These are phyloP conservation scores for Gillenia trifoliata DNA, from an alignment of 306 rosid genomes.

Conservation along the genomic window DNA sequence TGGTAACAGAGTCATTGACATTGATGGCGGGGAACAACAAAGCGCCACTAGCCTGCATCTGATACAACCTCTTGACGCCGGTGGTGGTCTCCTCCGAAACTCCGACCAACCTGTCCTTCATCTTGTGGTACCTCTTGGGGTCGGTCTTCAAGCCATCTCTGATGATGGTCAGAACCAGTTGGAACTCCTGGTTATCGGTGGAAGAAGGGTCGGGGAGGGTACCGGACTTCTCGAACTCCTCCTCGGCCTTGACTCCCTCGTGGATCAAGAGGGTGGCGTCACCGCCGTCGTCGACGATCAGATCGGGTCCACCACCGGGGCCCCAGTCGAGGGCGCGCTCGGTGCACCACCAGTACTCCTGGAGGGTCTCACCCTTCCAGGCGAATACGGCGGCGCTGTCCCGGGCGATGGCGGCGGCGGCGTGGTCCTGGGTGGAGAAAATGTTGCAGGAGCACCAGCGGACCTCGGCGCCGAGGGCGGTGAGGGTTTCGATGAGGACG, in stretches of 20 bases:
- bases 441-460: constrained; percentile 99
- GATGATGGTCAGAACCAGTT: too few relatives aligned
- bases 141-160: too few relatives aligned
- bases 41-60: constrained; percentile 76
- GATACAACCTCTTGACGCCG: constrained; percentile 96
- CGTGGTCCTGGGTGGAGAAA: constrained; percentile 95
- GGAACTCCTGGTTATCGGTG: too few relatives aligned
- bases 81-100: constrained; percentile 98
- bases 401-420: constrained; percentile 93
- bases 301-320: constrained; percentile 81
- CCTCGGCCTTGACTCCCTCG: constrained; percentile 93
- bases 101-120: constrained; percentile 46
- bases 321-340: constrained; percentile 96
- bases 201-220: neutral
- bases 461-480: constrained; percentile 94
- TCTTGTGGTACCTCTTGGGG: too few relatives aligned
- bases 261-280: constrained; percentile 75
- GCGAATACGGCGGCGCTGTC: constrained; percentile 89
- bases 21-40: constrained; percentile 90
- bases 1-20: constrained; percentile 94
- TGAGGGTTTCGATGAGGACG: constrained; percentile 89
- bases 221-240: constrained; percentile 51
- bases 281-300: constrained; percentile 90
- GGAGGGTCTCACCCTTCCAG: constrained; percentile 96
- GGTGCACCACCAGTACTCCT: constrained; percentile 93